Base-by-base conservation (phyloP, 371 early-diverging fungal genomes). In the Capillidium heterosporum region DNA sequence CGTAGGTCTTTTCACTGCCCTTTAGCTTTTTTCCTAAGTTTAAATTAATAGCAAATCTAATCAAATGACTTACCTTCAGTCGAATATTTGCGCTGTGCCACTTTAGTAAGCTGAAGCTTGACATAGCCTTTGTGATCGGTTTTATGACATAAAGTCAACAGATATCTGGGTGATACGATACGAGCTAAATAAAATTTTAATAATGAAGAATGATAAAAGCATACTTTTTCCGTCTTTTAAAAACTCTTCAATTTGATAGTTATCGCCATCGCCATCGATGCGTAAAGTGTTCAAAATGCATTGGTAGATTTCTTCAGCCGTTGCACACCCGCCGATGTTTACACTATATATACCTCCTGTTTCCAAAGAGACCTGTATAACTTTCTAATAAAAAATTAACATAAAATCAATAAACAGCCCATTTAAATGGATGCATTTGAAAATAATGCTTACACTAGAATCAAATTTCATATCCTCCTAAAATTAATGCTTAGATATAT, bases 381-480 rank as follows among this genome's bases (percentile, higher is more conserved):
- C 41, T 17, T 56, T 43, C 42, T 44, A 41, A 13, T 31, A 21
- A 13, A 49, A 31, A 17, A 31, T 21, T 31, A 32, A 27, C 32
- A 31, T 49, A 49, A 15, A 31, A 49, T 26, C 32, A 49, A 17
- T 21, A 17, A 27, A 27, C 1, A 13, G 10, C 43, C 21, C 39
- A 27, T 54, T 32, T 41, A 54, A 32, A 1, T 5, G 31, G 11
- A 10, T 1, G 5, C n/a, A 11, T 28, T 8, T 51, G 23, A 21
- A 1, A 56, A 19, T 10, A 21, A 32, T 23, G 17, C 29, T 53
- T 53, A 53, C 53, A 35, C 29, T 53, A 21, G 21, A n/a, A 39
- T 53, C 53, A n/a, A 31, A 32, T 40, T 53, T 53, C 15, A 53
- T n/a, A 39, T 40, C 53, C 10, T 35, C 49, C 49, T 49, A 49